Base-by-base conservation (phyloP, 2,329 filamentous ascomycete species). In the Clarireedia homoeocarpa region DNA sequence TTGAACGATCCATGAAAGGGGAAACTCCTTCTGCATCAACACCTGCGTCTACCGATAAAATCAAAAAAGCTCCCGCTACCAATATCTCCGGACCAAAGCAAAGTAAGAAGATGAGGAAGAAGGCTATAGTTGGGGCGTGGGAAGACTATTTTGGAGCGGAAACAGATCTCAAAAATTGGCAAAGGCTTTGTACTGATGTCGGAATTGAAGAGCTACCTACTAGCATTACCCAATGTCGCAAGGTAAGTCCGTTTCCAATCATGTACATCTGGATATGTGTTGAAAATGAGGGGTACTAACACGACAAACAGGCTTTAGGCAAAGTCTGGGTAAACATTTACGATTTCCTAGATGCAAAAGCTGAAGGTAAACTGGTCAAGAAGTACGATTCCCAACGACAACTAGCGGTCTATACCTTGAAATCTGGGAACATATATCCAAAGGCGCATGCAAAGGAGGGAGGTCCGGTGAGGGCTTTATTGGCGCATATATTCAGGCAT, bases 261-360 rank as follows among this genome's bases (percentile, higher is more conserved):
- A 6, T 15, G 26, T 6, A 0, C 3, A 15, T 40, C 17, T 14
- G 24, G 17, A 12, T 17, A n/a, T 6, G 5, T 5, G 51, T 27
- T 17, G 39, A 46, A 46, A 46, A 55, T n/a, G 17, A 47, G 14
- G 6, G 15, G 20, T 23, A 51, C 30, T 34, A 34, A 34, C 30
- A 15, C 4, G 44, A 17, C 27, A 3, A 12, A 56, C 36, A 79
- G 77, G 74, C 70, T 3, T 64, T 79, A 2, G 63, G 62, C n/a
- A 60, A 48, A 0, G 66, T 78, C 4, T 72, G 73, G 64, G 70
- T 80, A 56, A 80, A 80, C 57, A 79, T 80, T 39, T 59, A 58
- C 27, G 77, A 81, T 63, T 75, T 81, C 55, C 64, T 81, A 6
- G 59, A 67, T 10, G 55, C 55, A 3, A 57, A 49, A 27, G 55